Conservation (phyloP, 139 green algal species). For the Mesotaenium endlicherianum region DNA sequence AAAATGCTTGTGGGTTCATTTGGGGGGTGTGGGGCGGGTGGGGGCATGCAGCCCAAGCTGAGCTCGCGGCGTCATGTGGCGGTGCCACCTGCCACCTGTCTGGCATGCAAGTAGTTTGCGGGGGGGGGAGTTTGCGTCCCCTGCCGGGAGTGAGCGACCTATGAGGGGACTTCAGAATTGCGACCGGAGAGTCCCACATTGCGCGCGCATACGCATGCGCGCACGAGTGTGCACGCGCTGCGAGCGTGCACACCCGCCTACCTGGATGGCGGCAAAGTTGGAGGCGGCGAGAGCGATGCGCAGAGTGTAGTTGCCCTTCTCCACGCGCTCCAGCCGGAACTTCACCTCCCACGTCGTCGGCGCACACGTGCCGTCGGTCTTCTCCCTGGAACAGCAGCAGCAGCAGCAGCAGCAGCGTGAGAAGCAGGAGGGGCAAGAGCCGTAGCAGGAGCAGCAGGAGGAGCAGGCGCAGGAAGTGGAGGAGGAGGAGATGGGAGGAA, state of each 20-base stretch:
- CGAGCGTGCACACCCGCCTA: neutral
- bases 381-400: neutral
- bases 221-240: neutral
- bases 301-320: neutral
- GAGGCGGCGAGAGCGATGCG: neutral
- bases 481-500: neutral
- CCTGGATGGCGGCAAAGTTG: neutral
- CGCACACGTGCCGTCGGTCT: neutral
- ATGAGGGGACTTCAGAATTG: no score
- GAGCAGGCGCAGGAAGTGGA: neutral
- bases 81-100: no score
- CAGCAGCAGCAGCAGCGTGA: neutral
- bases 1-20: no score
- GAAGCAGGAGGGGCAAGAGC: neutral
- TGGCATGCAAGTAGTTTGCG: no score
- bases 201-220: neutral
- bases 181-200: neutral
- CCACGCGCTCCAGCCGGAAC: neutral
- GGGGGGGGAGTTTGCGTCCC: no score
- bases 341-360: neutral
- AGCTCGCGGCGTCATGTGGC: no score
- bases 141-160: no score
- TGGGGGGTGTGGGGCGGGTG: no score
- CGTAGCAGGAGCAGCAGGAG: neutral
- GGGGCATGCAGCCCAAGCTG: no score